A percentile compares a stretch with the other conserved stretches of the same genome.
Conservation (phyloP, 2,329 filamentous ascomycete genomes). For the Saccharata proteae region DNA sequence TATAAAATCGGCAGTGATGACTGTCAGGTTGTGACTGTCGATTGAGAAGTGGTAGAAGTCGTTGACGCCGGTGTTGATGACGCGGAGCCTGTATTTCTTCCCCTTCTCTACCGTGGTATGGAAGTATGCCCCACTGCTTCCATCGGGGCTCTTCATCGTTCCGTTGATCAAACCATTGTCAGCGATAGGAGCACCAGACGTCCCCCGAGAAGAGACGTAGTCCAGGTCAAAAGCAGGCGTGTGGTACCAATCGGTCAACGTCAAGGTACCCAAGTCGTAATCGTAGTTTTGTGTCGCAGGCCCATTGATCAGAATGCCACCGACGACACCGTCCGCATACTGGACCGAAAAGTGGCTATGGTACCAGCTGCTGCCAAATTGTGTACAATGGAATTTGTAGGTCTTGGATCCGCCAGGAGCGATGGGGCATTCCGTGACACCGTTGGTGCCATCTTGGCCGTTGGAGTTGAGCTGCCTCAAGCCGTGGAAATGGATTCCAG, state of each 20-base stretch:
- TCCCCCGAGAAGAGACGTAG: not conserved
- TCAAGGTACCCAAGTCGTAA: conserved; percentile 47
- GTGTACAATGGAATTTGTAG: conserved; percentile 46
- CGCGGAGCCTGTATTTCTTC: conserved; percentile 32
- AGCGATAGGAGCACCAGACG: conserved; percentile 16
- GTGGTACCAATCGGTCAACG: conserved; percentile 55
- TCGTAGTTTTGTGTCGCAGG: conserved; percentile 38
- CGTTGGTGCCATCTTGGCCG: conserved; percentile 34
- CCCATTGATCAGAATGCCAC: conserved; percentile 28
- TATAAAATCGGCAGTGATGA: conserved; percentile 24
- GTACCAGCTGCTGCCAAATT: conserved; percentile 33
- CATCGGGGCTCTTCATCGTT: conserved; percentile 37
- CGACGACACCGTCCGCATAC: conserved; percentile 31
- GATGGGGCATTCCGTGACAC: conserved; percentile 54
- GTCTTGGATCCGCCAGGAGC: conserved; percentile 44
- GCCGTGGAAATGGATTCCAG: conserved; percentile 42
- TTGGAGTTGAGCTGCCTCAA: conserved; percentile 31
- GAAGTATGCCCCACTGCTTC: conserved; percentile 20
- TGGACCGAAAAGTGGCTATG: conserved; percentile 31
- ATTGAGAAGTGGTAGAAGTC: conserved; percentile 26
- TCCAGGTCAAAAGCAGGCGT: conserved; percentile 2
- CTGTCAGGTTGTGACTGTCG: conserved; percentile 24
- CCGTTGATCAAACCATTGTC: conserved; percentile 43
- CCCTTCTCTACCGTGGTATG: conserved; percentile 27
- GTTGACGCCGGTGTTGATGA: conserved; percentile 30